Base-by-base conservation (phyloP, 306 rosid species). In the Morella rubra region DNA sequence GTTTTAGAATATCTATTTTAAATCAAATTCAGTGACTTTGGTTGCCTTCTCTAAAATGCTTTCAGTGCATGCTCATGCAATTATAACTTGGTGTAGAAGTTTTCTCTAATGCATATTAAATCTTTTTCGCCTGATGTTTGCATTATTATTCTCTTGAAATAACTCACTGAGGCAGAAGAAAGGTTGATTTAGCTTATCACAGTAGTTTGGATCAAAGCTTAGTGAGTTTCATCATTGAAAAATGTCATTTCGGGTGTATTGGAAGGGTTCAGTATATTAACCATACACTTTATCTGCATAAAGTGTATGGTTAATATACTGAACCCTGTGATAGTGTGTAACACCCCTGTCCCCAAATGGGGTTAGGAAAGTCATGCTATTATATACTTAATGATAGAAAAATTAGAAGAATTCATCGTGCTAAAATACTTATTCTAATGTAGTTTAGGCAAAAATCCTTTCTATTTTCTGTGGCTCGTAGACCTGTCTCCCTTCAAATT, bases 161-260 rank as follows among this genome's bases (percentile, higher is more conserved):
- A 19, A 59, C 51, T 59, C 15, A 10, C 3, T 12, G 13, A 44
- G 40, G 44, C 58, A 59, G 46, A 20, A 19, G 8, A 58, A 22
- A 7, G 32, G 11, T 1, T 41, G 46, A 8, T 42, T 8, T 18
- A 32, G 32, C 16, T 41, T 51, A 14, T 61, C 14, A 3, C 11
- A n/a, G 22, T 13, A 24, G 40, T 4, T 71, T 6, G 49, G 62
- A 54, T 73, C 41, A 41, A 40, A 73, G 44, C 44, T 74, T 81
- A 47, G 65, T 71, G 22, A 41, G 64, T 71, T 32, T 69, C 78
- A 71, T 44, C 69, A 47, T 54, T 0, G 5, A 70, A 72, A 62
- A 4, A 41, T 8, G 27, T 62, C 49, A 4, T 60, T 22, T 37
- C 6, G 70, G 49, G 22, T 37, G 70, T 15, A 41, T 14, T 16